Base-by-base conservation (phyloP, 23 red algal genomes). In the Gracilaria gracilis region DNA sequence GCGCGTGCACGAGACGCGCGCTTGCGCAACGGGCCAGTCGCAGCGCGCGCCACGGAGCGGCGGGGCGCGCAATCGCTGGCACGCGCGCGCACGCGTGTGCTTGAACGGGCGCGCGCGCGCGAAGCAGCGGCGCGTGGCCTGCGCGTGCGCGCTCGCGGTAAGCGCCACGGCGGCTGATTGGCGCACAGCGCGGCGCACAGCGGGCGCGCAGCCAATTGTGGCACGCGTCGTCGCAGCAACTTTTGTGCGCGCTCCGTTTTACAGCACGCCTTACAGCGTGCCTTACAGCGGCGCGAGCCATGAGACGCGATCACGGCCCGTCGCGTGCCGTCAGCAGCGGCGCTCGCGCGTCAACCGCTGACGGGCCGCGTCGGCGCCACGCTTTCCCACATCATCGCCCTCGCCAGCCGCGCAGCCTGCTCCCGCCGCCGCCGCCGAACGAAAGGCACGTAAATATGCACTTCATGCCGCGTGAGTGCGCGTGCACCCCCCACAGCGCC, bases 121-220 rank as follows among this genome's bases (percentile, higher is more conserved):
- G 13, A 13, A 21, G 53, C 53, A 57, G 53, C 3, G 23, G 58
- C 42, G 42, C 42, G 42, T 46, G 42, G 5, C 11, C 5, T 11
- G 42, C 42, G 42, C 42, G 42, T 46, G n/a, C n/a, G n/a, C n/a
- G n/a, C n/a, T n/a, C 53, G 53, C 62, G 28, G 62, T 29, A 33
- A 36, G 62, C 62, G 62, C 62, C 58, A 29, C 58, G 58, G 6
- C 23, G 23, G 58, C 62, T 67, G 62, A 67, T 67, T 67, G 62
- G 62, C n/a, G 62, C 62, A 34, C 62, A 33, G 62, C 32, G 25
- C 62, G n/a, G 25, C 24, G 62, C 62, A 24, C 62, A 3, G 62
- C 62, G 62, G 7, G 51, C 51, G 51, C 51, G 51, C 51, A 55
- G 51, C 51, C 51, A 55, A 55, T 55, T 15, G 62, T 2, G 62